Evolutionary conservation across 441 rosid species (phyloP), one percentile per base, ranked within the genome.

Genomic region (Omphalea diandra): DNA sequence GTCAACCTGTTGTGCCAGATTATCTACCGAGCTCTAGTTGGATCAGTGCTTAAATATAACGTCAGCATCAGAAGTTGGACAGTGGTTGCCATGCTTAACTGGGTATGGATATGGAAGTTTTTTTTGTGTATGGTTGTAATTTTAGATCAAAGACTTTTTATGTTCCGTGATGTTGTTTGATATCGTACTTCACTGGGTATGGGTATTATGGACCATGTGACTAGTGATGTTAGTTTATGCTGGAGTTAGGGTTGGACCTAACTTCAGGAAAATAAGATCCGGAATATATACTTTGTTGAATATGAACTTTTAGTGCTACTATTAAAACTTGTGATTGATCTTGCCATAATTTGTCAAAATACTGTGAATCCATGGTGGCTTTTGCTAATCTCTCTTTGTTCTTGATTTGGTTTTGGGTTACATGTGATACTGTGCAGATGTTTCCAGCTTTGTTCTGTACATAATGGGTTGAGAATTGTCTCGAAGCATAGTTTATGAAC

Each of bases 51-150:
- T 50, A 44, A 68, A 50, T 49, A 8, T 12, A 68, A 69, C 41
- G 50, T 31, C 38, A 62, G 69, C 68, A 24, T 43, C 72, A 43
- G 58, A 70, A 68, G 55, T 62, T 64, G 67, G 76, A 32, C 32
- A 17, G 73, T 76, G 62, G 79, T 73, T 22, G n/a, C n/a, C 10
- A 17, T 5, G 12, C 29, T 49, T 54, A 40, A n/a, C 38, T 43
- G 67, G 29, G 20, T 60, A 41, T 56, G n/a, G 53, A 73, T 70
- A 65, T 76, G 71, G 57, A 62, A 46, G 67, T 63, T 56, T 68
- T n/a, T n/a, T 9, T 22, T 73, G 73, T 58, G 60, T 40, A 38
- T 46, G 73, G 70, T 75, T 7, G 5, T 64, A 12, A 22, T 31
- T n/a, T 66, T 33, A 43, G 50, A 18, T 15, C 31, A 66, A 62